A percentile compares a stretch with the other conserved stretches of the same genome.
These are phyloP conservation scores for Aspergillus phoenicis DNA, from an alignment of 2,329 filamentous ascomycete species.

Conservation along the genomic window DNA sequence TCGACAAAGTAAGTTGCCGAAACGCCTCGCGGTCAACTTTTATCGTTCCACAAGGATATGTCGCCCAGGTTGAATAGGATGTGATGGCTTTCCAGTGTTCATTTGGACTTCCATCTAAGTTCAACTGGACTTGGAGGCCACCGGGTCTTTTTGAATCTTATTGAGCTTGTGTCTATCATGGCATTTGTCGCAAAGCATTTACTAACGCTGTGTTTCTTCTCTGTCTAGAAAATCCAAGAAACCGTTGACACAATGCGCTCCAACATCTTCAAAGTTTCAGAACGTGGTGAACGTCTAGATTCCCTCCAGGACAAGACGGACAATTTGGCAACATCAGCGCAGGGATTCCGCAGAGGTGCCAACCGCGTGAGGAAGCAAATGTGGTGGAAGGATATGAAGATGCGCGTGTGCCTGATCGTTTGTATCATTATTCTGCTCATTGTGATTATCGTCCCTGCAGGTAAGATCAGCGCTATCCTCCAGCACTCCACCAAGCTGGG, in stretches of 20 bases:
- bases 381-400: constrained; percentile 99
- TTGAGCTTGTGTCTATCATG: not conserved
- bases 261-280: constrained; percentile 95
- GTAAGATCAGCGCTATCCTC: constrained; percentile 57
- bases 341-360: constrained; percentile 93
- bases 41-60: not conserved
- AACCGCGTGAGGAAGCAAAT: constrained; percentile 96
- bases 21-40: not conserved
- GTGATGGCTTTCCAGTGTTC: not conserved
- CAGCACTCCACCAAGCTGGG: not conserved
- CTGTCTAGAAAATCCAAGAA: constrained; percentile 86
- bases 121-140: not conserved
- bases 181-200: not conserved
- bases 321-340: constrained; percentile 87
- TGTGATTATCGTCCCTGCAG: constrained; percentile 90
- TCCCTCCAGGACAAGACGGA: constrained; percentile 89
- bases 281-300: constrained; percentile 88
- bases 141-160: not conserved
- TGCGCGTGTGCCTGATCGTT: constrained; percentile 92
- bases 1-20: constrained; percentile 76
- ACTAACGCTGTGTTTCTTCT: constrained; percentile 6
- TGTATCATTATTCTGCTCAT: constrained; percentile 90
- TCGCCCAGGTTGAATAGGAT: not conserved
- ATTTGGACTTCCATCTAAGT: not conserved
- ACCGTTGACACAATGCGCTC: constrained; percentile 94